phyloP scores from a whole-genome alignment of 2,329 filamentous ascomycete genomes.

The Calonectria leucothoes region DNA sequence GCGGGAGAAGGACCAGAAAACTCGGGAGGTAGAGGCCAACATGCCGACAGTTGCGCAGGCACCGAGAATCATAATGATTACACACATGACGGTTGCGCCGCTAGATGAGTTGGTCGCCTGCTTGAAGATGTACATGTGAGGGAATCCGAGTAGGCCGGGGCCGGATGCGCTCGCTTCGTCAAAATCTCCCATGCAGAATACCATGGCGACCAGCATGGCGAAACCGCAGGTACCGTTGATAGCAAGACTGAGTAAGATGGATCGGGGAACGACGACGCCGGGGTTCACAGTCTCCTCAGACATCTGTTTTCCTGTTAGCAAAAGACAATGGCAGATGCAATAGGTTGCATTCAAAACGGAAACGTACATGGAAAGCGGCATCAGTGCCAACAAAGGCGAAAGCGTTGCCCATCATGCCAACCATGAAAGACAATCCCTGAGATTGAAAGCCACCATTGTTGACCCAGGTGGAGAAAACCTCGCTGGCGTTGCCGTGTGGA shows the following conservation, averaged over 20 bases:
- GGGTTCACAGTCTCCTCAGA: conserved; percentile 61
- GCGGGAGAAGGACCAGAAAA: conserved; percentile 64
- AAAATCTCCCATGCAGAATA: conserved; percentile 65
- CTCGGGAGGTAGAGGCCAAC: conserved; percentile 67
- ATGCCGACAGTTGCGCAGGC: conserved; percentile 63
- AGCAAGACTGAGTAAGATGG: conserved; percentile 60
- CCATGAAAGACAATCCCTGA: conserved; percentile 57
- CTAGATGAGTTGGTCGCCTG: conserved; percentile 60
- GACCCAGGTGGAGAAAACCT: conserved; percentile 58
- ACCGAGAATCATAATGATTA: conserved; percentile 61
- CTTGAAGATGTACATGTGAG: conserved; percentile 70
- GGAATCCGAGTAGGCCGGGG: conserved; percentile 57
- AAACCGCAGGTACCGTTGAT: conserved; percentile 66
- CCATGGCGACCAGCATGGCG: conserved; percentile 65
- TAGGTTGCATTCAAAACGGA: no score
- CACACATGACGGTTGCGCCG: conserved; percentile 61
- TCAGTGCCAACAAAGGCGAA: conserved; percentile 48
- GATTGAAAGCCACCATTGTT: conserved; percentile 58
- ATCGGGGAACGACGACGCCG: conserved; percentile 60
- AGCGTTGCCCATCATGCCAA: conserved; percentile 56
- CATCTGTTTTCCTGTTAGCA: conserved; percentile 45
- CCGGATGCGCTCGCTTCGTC: conserved; percentile 54
- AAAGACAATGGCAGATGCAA: background rate
- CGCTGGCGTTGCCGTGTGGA: conserved; percentile 44
- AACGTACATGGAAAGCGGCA: conserved; percentile 45